Conservation (phyloP, 768 basidiomycete species). For the Pulveroboletus sp. region DNA sequence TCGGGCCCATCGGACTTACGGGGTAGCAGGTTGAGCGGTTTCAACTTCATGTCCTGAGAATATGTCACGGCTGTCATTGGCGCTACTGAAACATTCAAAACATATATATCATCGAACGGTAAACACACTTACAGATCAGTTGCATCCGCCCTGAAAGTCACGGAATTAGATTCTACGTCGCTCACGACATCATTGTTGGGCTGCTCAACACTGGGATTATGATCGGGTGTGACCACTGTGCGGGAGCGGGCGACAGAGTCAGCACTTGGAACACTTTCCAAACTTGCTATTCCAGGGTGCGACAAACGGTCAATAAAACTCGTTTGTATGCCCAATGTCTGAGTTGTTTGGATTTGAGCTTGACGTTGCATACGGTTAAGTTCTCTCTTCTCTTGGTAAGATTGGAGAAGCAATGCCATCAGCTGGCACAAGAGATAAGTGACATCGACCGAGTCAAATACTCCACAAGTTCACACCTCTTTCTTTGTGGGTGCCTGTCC, state of each 20-base stretch:
- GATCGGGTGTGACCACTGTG: background rate
- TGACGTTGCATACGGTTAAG: conserved; percentile 3
- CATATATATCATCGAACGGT: background rate
- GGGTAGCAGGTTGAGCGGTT: conserved; percentile 9
- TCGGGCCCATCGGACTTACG: conserved; percentile 10
- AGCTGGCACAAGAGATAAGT: conserved; percentile 14
- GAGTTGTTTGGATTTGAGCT: conserved; percentile 2
- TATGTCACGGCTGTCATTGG: background rate
- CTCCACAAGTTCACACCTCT: conserved; percentile 13
- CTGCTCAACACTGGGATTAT: background rate
- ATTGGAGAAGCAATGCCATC: conserved; percentile 22
- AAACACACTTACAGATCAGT: conserved; percentile 11
- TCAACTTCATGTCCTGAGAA: background rate
- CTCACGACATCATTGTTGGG: background rate
- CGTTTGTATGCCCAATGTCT: conserved; percentile 22
- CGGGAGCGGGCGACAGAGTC: background rate
- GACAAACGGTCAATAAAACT: conserved; percentile 7
- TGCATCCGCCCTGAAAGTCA: background rate
- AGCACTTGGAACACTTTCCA: background rate
- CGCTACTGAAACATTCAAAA: background rate
- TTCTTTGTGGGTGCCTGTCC: conserved; percentile 24
- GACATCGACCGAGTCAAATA: background rate
- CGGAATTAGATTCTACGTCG: background rate
- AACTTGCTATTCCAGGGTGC: background rate
- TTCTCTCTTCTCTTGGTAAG: conserved; percentile 22